Base-by-base conservation (phyloP, 164 flowering plant species). In the Santalum album region DNA sequence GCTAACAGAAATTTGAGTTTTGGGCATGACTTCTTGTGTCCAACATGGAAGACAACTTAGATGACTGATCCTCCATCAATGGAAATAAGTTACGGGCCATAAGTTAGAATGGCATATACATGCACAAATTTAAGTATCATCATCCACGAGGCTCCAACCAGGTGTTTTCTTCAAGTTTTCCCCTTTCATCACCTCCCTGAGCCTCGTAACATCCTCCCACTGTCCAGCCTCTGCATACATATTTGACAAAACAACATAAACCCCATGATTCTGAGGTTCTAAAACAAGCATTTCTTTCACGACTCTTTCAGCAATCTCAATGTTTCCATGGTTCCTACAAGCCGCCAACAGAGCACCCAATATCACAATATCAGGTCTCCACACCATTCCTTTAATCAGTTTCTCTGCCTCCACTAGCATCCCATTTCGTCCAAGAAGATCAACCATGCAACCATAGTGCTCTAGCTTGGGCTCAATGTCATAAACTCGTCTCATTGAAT, bases 381-480 rank as follows among this genome's bases (percentile, higher is more conserved):
- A 72, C 7, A 24, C 21, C 90, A 84, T 81, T 22, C 69, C 67
- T 46, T 67, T 72, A 48, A 84, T 71, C 66, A 84, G 51, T 56
- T 76, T 63, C 66, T 84, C 85, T 1, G 90, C 90, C 57, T 84
- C 90, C 2, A 42, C 1, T 46, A 81, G 29, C 54, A 46, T 62
- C 51, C 87, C 90, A 43, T 55, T 53, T 35, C 82, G 66, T 18
- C 90, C 82, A 24, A 83, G 72, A 44, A 82, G 64, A 64, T 79
- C 79, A 24, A 76, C 83, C 80, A 82, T 74, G 73, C 88, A 82
- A 5, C 88, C 78, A 45, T 74, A 82, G 49, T 82, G 88, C 69
- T 79, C 81, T 39, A 82, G 53, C 56, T 71, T 75, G 24, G 84
- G 87, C 34, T 75, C 81, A 42, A 84, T 46, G 15, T 70, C 77